Conservation (phyloP, 2,329 filamentous ascomycete genomes). For the Biscogniauxia mediterranea region DNA sequence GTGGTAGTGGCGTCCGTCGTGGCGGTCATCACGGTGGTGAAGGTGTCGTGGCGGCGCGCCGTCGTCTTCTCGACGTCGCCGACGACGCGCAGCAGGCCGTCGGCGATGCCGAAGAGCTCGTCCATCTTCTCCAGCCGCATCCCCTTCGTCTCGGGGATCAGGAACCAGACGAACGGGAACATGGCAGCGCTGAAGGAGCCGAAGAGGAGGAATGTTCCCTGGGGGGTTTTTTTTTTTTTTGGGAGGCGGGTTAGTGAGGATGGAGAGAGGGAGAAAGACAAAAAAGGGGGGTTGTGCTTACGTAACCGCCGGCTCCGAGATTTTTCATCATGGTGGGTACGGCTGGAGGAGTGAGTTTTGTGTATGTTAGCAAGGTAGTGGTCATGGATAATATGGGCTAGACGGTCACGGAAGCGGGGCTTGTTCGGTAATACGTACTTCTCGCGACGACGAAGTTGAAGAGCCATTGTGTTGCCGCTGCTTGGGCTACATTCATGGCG, state of each 20-base stretch:
- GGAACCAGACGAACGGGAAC: slow-evolving; percentile 65
- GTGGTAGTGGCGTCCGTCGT: too few species aligned
- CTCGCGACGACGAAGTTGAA: slow-evolving; percentile 73
- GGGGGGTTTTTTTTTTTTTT: too few species aligned
- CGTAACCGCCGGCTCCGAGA: slow-evolving; percentile 42
- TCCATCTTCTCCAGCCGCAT: slow-evolving; percentile 63
- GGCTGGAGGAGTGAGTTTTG: slow-evolving; percentile 32
- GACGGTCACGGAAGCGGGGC: too few species aligned
- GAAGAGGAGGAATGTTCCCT: slow-evolving; percentile 69
- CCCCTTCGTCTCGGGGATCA: slow-evolving; percentile 69
- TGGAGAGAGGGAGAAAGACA: too few species aligned
- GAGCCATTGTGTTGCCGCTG: slow-evolving; percentile 68
- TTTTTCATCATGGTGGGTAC: slow-evolving; percentile 66
- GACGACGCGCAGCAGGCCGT: slow-evolving; percentile 30
- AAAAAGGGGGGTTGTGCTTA: slow-evolving; percentile 25
- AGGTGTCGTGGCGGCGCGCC: too few species aligned
- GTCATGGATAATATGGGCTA: not conserved
- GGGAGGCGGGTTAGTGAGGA: too few species aligned
- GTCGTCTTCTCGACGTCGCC: not conserved
- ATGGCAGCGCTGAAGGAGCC: slow-evolving; percentile 64
- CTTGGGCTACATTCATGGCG: slow-evolving; percentile 66
- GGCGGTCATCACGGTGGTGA: too few species aligned
- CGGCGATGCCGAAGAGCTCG: slow-evolving; percentile 61
- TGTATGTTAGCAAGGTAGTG: not conserved
- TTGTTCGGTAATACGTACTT: too few species aligned